Conservation (phyloP, 352 stramenopile genomes). For the Saprolegnia parasitica region DNA sequence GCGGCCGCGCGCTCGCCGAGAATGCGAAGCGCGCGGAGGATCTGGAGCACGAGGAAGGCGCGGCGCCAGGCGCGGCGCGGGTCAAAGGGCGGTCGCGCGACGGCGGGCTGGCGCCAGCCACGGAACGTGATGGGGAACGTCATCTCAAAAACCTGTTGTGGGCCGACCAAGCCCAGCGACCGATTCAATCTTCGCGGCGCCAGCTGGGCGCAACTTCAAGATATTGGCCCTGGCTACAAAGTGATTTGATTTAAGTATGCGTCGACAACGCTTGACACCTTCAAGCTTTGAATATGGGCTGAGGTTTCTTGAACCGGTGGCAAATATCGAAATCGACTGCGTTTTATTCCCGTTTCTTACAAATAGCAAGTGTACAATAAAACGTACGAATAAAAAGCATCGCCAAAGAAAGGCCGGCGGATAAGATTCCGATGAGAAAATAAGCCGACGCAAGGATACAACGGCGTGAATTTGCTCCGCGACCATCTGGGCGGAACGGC, state of each 20-base stretch:
- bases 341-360: background rate
- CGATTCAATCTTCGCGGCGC: background rate
- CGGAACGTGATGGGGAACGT: conserved; percentile 22
- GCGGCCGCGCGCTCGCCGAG: conserved; percentile 15
- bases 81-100: conserved; percentile 13
- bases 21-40: conserved; percentile 15
- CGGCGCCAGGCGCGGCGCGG: conserved; percentile 9
- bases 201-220: conserved; percentile 12
- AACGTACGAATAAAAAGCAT: background rate
- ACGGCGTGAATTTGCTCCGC: conserved; percentile 9
- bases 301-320: background rate
- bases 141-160: conserved; percentile 18
- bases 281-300: background rate
- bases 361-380: background rate
- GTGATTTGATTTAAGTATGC: background rate
- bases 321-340: background rate
- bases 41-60: conserved; percentile 23
- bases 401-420: conserved; percentile 6
- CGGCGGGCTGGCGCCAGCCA: conserved; percentile 9
- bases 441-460: conserved; percentile 7
- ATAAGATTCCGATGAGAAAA: conserved; percentile 25
- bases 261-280: background rate
- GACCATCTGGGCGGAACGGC: conserved; percentile 4
- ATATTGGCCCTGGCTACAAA: background rate
- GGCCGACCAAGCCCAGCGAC: conserved; percentile 1